These are phyloP conservation scores for Syzygium aqueum DNA, from an alignment of 345 rosid genomes.

Conservation along the genomic window DNA sequence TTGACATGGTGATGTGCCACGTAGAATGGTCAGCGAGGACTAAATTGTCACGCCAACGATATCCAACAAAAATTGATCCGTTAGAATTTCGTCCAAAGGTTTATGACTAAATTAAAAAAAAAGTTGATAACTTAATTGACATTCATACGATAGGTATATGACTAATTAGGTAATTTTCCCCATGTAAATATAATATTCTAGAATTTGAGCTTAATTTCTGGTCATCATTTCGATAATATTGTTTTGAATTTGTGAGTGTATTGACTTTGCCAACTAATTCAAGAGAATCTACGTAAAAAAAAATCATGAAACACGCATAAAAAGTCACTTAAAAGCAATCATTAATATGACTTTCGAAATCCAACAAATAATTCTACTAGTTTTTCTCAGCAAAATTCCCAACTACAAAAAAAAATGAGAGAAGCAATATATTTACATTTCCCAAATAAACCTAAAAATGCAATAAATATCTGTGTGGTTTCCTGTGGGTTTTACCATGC, in stretches of 20 bases:
- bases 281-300: not conserved
- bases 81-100: not conserved
- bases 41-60: not conserved
- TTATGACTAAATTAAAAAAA: not conserved
- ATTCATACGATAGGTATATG: not conserved
- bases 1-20: fast-evolving
- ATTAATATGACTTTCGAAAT: not conserved
- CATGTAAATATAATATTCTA: not conserved
- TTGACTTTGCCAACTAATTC: not conserved
- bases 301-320: not conserved
- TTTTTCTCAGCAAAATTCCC: not conserved
- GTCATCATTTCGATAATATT: not conserved
- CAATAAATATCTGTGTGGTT: not conserved
- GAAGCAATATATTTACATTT: not conserved
- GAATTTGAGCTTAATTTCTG: not conserved
- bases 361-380: not conserved
- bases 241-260: not conserved
- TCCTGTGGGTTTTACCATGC: not conserved
- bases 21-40: not conserved
- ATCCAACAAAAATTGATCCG: fast-evolving
- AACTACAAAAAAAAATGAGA: not conserved
- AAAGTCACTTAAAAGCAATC: not conserved
- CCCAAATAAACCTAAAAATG: not conserved
- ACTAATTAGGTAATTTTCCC: not conserved
- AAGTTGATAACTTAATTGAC: fast-evolving